These are phyloP conservation scores for Tetrahymena borealis DNA, from an alignment of 73 alveolate genomes.

Conservation along the genomic window DNA sequence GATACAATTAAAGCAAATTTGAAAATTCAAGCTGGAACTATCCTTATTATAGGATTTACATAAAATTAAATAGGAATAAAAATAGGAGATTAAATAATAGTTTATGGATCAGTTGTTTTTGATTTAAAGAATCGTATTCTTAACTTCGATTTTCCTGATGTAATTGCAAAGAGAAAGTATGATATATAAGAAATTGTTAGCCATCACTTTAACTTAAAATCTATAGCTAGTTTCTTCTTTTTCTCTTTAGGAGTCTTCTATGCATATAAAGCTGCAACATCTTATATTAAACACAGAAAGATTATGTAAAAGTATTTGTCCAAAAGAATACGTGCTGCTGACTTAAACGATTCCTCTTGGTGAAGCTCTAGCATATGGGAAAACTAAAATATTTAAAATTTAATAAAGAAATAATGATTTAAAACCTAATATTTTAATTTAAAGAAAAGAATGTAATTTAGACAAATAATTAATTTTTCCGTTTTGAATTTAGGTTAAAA, in stretches of 20 bases:
- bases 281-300: neutral
- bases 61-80: neutral
- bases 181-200: neutral
- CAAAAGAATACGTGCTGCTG: neutral
- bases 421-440: no score
- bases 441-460: no score
- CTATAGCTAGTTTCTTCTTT: neutral
- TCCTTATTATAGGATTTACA: neutral
- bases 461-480: no score
- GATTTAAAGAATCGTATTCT: neutral
- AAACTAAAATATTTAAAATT: no score
- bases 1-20: neutral
- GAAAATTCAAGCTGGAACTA: neutral
- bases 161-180: neutral
- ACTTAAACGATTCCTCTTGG: neutral
- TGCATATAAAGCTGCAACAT: neutral
- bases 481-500: no score
- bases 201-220: neutral
- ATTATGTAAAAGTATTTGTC: neutral
- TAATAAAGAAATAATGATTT: neutral
- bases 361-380: neutral
- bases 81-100: neutral
- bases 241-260: neutral
- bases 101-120: neutral
- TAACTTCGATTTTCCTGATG: neutral